These are phyloP conservation scores for Isoetes taiwanensis DNA, from an alignment of 75 land plant species.

Conservation along the genomic window DNA sequence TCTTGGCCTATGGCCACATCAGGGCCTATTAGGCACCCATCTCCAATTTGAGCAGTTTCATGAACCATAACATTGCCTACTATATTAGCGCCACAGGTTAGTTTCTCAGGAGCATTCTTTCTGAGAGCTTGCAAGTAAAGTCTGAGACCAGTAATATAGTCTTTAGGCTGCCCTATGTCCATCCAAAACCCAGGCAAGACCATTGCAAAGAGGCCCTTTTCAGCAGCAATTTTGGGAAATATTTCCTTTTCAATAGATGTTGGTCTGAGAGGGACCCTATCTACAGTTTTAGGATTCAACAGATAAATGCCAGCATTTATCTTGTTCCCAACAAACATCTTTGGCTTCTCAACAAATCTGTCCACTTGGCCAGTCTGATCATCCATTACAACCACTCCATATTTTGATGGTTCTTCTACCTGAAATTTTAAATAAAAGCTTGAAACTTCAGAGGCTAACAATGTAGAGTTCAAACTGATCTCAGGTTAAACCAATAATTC, in stretches of 20 bases:
- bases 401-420: constrained; percentile 93
- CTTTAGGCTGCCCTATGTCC: constrained; percentile 89
- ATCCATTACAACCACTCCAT: constrained; percentile 79
- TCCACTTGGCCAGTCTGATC: constrained; percentile 62
- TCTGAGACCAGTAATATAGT: constrained; percentile 77
- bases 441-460: background rate
- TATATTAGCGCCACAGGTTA: constrained; percentile 47
- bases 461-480: background rate
- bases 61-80: constrained; percentile 75
- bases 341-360: constrained; percentile 77
- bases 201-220: constrained; percentile 60
- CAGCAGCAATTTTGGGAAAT: constrained; percentile 68
- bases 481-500: background rate
- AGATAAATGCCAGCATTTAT: constrained; percentile 89
- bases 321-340: constrained; percentile 78
- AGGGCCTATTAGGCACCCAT: constrained; percentile 88
- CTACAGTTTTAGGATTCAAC: constrained; percentile 50
- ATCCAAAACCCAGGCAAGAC: constrained; percentile 90
- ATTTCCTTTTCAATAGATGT: constrained; percentile 91
- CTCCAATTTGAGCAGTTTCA: constrained; percentile 63
- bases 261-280: constrained; percentile 51
- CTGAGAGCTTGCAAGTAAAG: constrained; percentile 63
- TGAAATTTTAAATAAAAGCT: background rate
- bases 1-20: constrained; percentile 88
- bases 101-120: constrained; percentile 40